Conservation (phyloP, 1,284 basidiomycete genomes). For the Flammula alnicola region DNA sequence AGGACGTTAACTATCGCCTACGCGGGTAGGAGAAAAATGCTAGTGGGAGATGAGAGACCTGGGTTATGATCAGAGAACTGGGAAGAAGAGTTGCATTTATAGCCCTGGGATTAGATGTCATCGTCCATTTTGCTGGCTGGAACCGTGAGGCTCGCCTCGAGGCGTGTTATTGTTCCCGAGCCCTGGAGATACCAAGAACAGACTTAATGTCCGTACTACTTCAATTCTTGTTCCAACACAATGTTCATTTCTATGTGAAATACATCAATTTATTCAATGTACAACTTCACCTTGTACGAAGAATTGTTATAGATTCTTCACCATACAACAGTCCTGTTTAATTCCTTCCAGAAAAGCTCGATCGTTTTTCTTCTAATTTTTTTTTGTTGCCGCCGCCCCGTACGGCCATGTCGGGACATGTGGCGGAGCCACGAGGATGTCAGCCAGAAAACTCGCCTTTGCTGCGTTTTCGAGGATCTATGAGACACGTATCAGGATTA, state of each 20-base stretch:
- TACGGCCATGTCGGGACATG: conserved; percentile 16
- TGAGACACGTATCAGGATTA: conserved; percentile 19
- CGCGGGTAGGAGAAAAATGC: not conserved
- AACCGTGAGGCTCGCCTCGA: conserved; percentile 41
- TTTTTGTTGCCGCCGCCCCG: conserved; percentile 6
- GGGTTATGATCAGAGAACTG: conserved; percentile 1
- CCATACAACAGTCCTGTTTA: conserved; percentile 4
- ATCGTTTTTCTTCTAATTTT: not conserved
- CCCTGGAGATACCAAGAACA: too few relatives aligned
- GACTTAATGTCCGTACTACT: not conserved
- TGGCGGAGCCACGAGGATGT: conserved; percentile 18
- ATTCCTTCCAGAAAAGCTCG: conserved; percentile 4
- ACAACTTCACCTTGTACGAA: too few relatives aligned
- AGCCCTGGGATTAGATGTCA: conserved; percentile 21
- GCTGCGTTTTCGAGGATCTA: not conserved
- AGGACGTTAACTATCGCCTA: not conserved
- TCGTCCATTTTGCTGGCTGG: conserved; percentile 8
- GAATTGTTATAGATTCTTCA: conserved; percentile 7
- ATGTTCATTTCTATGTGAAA: not conserved
- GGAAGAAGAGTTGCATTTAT: conserved; percentile 15
- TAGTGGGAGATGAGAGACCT: not conserved
- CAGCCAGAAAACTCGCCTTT: conserved; percentile 1
- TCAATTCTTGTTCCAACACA: too few relatives aligned
- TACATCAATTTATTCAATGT: not conserved
- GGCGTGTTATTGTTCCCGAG: too few relatives aligned